Conservation (phyloP, 208 protist genomes). For the Leptomonas seymouri region DNA sequence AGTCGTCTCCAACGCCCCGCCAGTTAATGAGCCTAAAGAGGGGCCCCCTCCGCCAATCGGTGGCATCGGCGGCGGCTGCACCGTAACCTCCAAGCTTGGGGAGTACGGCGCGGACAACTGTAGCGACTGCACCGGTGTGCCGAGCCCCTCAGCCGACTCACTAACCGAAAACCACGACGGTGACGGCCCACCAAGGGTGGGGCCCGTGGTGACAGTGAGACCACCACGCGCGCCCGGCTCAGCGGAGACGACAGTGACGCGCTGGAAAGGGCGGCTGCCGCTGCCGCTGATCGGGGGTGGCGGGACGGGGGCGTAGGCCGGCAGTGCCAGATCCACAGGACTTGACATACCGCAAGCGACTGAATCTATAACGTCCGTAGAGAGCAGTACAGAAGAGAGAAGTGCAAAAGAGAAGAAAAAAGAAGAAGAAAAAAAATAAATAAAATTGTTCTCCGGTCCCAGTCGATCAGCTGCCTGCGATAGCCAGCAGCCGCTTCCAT, state of each 20-base stretch:
- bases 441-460: too few relatives aligned
- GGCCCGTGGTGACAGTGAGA: conserved; percentile 2
- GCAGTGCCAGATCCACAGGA: conserved; percentile 7
- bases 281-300: conserved; percentile 17
- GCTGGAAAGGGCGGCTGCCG: conserved; percentile 10
- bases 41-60: neutral
- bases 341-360: conserved; percentile 4
- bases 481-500: too few relatives aligned
- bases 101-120: conserved; percentile 14
- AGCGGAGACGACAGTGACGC: conserved; percentile 1
- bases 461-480: too few relatives aligned
- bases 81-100: neutral
- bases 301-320: conserved; percentile 2
- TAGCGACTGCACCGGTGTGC: neutral
- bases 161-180: conserved; percentile 17
- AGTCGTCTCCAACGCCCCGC: neutral
- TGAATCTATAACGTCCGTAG: neutral
- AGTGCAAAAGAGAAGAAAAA: neutral
- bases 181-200: conserved; percentile 1
- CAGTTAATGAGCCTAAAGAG: neutral
- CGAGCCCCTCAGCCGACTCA: conserved; percentile 1
- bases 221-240: neutral
- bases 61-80: conserved; percentile 12
- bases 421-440: neutral
- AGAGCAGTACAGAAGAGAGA: neutral